A percentile compares a stretch with the other conserved stretches of the same genome.
These are phyloP conservation scores for Thuja plicata DNA, from an alignment of 83 land plant genomes.

Conservation along the genomic window DNA sequence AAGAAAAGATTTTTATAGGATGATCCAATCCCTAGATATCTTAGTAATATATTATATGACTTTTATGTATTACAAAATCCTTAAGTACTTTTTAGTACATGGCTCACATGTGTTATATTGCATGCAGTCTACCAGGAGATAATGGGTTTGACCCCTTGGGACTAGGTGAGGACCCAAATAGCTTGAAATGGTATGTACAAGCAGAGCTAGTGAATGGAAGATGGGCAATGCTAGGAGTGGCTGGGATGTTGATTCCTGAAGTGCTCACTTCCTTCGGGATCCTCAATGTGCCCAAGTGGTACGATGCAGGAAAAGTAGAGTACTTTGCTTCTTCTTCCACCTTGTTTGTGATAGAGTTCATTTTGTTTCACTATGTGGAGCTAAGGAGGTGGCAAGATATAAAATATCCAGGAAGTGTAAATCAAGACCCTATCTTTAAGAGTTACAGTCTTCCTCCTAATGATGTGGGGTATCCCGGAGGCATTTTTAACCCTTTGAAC, in stretches of 20 bases:
- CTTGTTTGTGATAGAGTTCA: slow-evolving; percentile 92
- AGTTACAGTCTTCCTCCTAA: slow-evolving; percentile 73
- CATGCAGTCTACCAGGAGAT: slow-evolving; percentile 84
- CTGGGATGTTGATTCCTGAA: slow-evolving; percentile 91
- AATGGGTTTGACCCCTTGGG: slow-evolving; percentile 95
- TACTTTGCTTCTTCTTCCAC: slow-evolving; percentile 97
- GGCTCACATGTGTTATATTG: not conserved
- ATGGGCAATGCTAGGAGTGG: slow-evolving; percentile 97
- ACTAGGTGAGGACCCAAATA: slow-evolving; percentile 89
- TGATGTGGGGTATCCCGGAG: slow-evolving; percentile 90
- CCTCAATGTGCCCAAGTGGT: slow-evolving; percentile 84
- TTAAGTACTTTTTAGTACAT: not conserved
- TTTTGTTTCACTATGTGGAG: slow-evolving; percentile 93
- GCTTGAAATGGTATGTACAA: slow-evolving; percentile 88
- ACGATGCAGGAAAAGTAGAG: slow-evolving; percentile 86
- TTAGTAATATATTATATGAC: not conserved
- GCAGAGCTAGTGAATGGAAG: slow-evolving; percentile 92
- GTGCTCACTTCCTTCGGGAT: slow-evolving; percentile 74
- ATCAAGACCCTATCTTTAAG: slow-evolving; percentile 95
- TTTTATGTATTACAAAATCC: not conserved
- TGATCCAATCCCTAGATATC: not conserved
- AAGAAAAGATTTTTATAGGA: not conserved
- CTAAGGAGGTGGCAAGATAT: slow-evolving; percentile 95
- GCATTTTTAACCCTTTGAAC: slow-evolving; percentile 94
- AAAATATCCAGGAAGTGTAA: slow-evolving; percentile 93